phyloP scores from a whole-genome alignment of 2,329 filamentous ascomycete genomes.

The Lachnellula occidentalis region DNA sequence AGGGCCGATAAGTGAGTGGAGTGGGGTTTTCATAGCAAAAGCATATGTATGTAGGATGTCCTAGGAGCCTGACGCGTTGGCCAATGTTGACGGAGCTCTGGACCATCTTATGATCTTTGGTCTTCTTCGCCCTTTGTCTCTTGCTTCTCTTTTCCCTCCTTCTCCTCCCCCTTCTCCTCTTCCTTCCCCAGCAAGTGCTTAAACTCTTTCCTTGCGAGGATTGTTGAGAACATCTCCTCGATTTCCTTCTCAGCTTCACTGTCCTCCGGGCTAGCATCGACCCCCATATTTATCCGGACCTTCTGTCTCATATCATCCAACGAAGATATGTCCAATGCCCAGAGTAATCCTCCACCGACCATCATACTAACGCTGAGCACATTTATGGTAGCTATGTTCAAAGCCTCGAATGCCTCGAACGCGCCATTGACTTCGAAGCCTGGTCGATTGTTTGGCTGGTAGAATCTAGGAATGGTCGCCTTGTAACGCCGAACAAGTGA shows the following conservation, averaged over 20 bases:
- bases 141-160: not conserved
- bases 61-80: too few relatives aligned
- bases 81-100: not conserved
- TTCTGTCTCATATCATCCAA: conserved; percentile 57
- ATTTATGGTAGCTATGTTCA: conserved; percentile 84
- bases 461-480: conserved; percentile 64
- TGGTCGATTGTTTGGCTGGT: conserved; percentile 54
- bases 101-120: conserved; percentile 8
- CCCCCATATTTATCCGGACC: conserved; percentile 40
- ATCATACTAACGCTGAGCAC: conserved; percentile 72
- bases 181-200: conserved; percentile 21
- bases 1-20: too few relatives aligned
- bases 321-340: conserved; percentile 69
- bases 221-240: conserved; percentile 54
- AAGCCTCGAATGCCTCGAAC: conserved; percentile 72
- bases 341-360: conserved; percentile 66
- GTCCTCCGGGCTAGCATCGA: conserved; percentile 34
- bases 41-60: too few relatives aligned
- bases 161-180: not conserved
- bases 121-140: conserved; percentile 2
- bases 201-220: conserved; percentile 53
- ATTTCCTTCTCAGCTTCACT: conserved; percentile 54
- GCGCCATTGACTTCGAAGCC: conserved; percentile 53
- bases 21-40: too few relatives aligned
- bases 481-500: conserved; percentile 59